Conservation (phyloP, 176 grass and related monocot species). For the Carex cristatella region DNA sequence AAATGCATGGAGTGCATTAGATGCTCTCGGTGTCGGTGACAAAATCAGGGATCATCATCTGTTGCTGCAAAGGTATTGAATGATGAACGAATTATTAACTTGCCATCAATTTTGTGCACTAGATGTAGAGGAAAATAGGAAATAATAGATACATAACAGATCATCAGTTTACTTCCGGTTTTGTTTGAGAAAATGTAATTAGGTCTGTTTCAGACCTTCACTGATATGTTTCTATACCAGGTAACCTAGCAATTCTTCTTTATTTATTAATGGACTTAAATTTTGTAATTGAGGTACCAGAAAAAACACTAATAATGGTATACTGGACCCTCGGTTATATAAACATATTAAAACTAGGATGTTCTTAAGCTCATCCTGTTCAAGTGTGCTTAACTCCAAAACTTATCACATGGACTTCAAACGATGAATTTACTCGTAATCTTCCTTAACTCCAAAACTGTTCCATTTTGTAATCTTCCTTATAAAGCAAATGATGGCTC, state of each 20-base stretch:
- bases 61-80: constrained; percentile 17
- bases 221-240: not conserved
- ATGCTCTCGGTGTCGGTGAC: constrained; percentile 64
- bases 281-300: not conserved
- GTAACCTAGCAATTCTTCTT: not conserved
- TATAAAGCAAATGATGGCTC: no score
- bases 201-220: not conserved
- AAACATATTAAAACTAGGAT: no score
- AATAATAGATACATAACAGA: not conserved
- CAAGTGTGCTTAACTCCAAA: no score
- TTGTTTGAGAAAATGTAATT: not conserved
- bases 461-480: no score
- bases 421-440: no score
- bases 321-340: not conserved
- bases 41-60: constrained; percentile 47
- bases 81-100: not conserved
- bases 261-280: not conserved
- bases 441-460: no score
- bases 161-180: not conserved
- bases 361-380: no score
- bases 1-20: constrained; percentile 58
- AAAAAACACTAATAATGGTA: not conserved
- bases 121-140: no score
- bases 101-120: not conserved
- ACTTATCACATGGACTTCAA: no score